Conservation (phyloP, 2,329 filamentous ascomycete species). For the Teratosphaeriaceae sp. region DNA sequence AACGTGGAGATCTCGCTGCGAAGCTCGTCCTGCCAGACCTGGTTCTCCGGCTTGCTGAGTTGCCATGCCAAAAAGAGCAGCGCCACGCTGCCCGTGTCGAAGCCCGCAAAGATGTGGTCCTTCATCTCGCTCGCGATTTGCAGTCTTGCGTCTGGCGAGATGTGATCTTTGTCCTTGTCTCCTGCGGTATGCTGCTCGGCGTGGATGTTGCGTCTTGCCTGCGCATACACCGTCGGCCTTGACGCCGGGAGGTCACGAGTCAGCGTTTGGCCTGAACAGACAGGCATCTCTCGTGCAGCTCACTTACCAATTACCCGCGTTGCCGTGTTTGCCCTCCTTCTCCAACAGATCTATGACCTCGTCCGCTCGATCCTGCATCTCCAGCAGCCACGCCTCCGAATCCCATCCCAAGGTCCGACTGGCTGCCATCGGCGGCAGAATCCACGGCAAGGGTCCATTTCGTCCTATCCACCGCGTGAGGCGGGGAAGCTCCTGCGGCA, state of each 20-base stretch:
- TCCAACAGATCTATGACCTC: constrained; percentile 57
- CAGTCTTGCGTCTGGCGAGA: constrained; percentile 28
- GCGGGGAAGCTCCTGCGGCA: constrained; percentile 4
- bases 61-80: constrained; percentile 59
- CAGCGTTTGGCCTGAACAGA: background rate
- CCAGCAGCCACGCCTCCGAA: background rate
- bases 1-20: constrained; percentile 27
- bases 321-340: constrained; percentile 28
- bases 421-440: constrained; percentile 1
- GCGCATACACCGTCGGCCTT: constrained; percentile 49
- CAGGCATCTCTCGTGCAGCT: background rate
- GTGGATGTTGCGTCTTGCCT: constrained; percentile 31
- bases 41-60: constrained; percentile 29
- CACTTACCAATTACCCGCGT: background rate
- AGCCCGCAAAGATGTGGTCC: constrained; percentile 70
- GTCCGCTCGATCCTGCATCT: background rate
- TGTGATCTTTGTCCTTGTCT: constrained; percentile 8
- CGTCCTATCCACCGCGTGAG: background rate
- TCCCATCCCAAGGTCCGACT: background rate
- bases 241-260: constrained; percentile 10
- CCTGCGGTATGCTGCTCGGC: constrained; percentile 18
- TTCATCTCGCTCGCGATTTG: constrained; percentile 64
- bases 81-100: constrained; percentile 68
- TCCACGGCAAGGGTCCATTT: background rate
- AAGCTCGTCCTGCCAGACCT: constrained; percentile 33